These are phyloP conservation scores for Colletotrichum orchidophilum DNA, from an alignment of 2,329 filamentous ascomycete species.

Conservation along the genomic window DNA sequence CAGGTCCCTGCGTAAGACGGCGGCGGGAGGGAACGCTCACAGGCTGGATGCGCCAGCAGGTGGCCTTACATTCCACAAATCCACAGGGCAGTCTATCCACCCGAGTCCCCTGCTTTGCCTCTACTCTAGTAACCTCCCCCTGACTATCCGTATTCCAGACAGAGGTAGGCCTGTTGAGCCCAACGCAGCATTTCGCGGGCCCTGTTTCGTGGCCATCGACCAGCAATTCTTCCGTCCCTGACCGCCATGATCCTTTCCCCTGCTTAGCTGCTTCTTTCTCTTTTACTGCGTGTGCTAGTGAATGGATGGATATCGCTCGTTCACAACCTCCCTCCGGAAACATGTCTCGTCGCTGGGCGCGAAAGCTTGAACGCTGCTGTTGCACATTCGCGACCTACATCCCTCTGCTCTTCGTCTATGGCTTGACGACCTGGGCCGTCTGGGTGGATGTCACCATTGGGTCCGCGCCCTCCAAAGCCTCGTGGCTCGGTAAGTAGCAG, in stretches of 20 bases:
- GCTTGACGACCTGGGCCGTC: conserved; percentile 91
- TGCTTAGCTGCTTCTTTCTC: conserved; percentile 5
- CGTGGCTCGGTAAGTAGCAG: conserved; percentile 64
- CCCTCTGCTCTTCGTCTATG: conserved; percentile 89
- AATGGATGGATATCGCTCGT: conserved; percentile 32
- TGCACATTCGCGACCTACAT: conserved; percentile 83
- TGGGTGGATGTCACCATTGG: conserved; percentile 86
- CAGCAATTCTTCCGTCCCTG: conserved; percentile 13
- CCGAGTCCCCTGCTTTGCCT: conserved; percentile 2
- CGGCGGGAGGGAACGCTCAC: not conserved
- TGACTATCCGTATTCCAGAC: conserved; percentile 15
- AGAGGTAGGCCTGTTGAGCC: conserved; percentile 7
- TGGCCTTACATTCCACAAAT: not conserved
- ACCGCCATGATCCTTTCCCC: conserved; percentile 27
- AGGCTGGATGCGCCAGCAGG: not conserved
- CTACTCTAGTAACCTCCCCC: conserved; percentile 18
- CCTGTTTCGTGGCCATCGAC: conserved; percentile 11
- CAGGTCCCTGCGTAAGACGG: conserved; percentile 4
- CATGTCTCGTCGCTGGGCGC: conserved; percentile 71
- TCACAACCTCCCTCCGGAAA: conserved; percentile 44
- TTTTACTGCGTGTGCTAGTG: conserved; percentile 19
- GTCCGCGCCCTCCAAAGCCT: conserved; percentile 58
- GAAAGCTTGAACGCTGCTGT: conserved; percentile 82
- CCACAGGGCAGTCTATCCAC: not conserved
- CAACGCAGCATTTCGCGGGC: conserved; percentile 21